A percentile compares a stretch with the other conserved stretches of the same genome.
Evolutionary conservation across 83 land plant species (phyloP).

Genomic region (Thuja plicata): DNA sequence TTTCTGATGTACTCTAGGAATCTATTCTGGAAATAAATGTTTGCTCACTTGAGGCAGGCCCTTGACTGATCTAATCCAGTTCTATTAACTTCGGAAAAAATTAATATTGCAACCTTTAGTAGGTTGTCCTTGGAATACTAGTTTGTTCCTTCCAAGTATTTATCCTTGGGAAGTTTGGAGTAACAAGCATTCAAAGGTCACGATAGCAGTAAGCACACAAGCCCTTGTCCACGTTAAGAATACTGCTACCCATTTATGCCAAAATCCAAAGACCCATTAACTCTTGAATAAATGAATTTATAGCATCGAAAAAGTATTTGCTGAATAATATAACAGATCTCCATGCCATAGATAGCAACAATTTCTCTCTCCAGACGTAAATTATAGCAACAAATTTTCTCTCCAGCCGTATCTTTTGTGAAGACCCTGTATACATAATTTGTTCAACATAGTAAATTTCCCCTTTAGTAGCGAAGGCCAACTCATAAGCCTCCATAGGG

Average conservation of each 20-base stretch:
- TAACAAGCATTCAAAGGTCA: neutral
- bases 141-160: neutral
- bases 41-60: neutral
- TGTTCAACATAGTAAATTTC: neutral
- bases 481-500: conserved; percentile 7
- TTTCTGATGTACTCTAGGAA: neutral
- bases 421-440: conserved; percentile 5
- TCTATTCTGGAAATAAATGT: neutral
- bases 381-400: neutral
- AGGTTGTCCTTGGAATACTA: neutral
- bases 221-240: neutral
- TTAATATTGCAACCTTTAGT: neutral
- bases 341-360: neutral
- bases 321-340: neutral
- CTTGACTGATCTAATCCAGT: neutral
- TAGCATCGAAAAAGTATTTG: neutral
- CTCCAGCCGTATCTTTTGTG: neutral
- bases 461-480: neutral
- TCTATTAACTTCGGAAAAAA: neutral
- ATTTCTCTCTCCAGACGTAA: neutral
- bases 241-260: neutral
- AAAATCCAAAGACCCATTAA: neutral
- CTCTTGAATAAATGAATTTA: neutral
- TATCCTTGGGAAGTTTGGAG: neutral
- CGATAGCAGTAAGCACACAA: neutral